Base-by-base conservation (phyloP, 1,139 yeast genomes). In the Kurtzmaniella quercitrusa region DNA sequence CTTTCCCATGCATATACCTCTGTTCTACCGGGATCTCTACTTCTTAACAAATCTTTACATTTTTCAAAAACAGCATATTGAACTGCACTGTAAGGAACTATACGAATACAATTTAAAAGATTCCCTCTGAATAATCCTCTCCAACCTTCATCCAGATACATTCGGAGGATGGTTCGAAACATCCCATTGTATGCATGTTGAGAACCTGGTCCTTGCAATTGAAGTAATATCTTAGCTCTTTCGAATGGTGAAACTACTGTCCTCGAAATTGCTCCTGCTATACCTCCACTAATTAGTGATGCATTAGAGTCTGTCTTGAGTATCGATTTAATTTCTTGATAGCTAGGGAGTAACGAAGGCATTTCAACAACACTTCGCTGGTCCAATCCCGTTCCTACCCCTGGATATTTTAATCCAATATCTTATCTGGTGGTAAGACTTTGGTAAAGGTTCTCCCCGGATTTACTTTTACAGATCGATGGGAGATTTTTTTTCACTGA, bases 161-260 rank as follows among this genome's bases (percentile, higher is more conserved):
- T 87, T 53, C 84, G 82, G 48, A 67, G 60, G 6, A 93, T 79
- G 0, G 97, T 89, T 8, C 84, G 75, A 49, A 83, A 71, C 59
- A 91, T 81, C 2, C 98, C 96, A 31, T 71, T 69, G 53, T 85
- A 83, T 44, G 86, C 82, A 21, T 77, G 74, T 14, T 66, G 66
- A 8, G 73, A 58, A 2, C 85, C 86, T 1, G 86, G 85, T 2
- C 91, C 91, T 63, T 93, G 98, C 37, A 93, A 80, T 62, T 93
- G 98, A 53, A 90, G 79, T 37, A 93, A 65, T 50, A 93, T 94
- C 65, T 93, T 93, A 55, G 95, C 95, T 52, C 98, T 73, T 61
- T 93, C 98, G 63, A 93, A 81, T 1, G 98, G 98, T 3, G 96
- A 87, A 6, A 91, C 97, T 1, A 85, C 91, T 0, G 98, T 93